A percentile compares a stretch with the other conserved stretches of the same genome.
These are phyloP conservation scores for Skeletonema potamos DNA, from an alignment of 108 stramenopile species.

Conservation along the genomic window DNA sequence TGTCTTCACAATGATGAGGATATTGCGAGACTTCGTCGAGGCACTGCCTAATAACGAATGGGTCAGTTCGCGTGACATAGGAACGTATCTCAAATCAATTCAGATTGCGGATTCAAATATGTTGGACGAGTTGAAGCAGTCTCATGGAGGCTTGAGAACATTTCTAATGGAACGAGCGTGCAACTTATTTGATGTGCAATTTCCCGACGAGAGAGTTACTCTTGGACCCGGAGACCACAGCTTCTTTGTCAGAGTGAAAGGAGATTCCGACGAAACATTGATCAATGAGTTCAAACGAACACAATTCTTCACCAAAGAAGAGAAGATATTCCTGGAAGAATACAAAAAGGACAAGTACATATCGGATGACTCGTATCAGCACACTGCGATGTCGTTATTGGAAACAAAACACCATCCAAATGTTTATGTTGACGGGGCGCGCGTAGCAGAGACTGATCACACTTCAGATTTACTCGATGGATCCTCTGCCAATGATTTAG, in stretches of 20 bases:
- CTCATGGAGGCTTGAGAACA: constrained; percentile 58
- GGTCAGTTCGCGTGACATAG: constrained; percentile 72
- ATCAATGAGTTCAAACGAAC: constrained; percentile 44
- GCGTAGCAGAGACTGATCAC: neutral
- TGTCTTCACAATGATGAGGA: constrained; percentile 55
- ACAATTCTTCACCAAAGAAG: constrained; percentile 44
- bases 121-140: constrained; percentile 67
- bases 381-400: constrained; percentile 13
- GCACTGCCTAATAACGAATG: constrained; percentile 38
- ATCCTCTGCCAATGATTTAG: constrained; percentile 5
- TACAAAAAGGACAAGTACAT: constrained; percentile 35
- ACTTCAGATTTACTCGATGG: neutral
- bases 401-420: neutral
- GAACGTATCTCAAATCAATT: constrained; percentile 63
- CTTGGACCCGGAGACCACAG: constrained; percentile 26
- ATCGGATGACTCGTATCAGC: constrained; percentile 18
- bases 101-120: constrained; percentile 53
- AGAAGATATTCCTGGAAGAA: constrained; percentile 52
- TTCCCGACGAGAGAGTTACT: constrained; percentile 8
- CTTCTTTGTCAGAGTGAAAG: constrained; percentile 46
- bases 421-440: neutral
- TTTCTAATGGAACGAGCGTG: constrained; percentile 48
- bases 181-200: constrained; percentile 38
- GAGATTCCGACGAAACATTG: constrained; percentile 22
- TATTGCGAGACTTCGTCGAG: constrained; percentile 69